Base-by-base conservation (phyloP, 768 basidiomycete genomes). In the Glaciozyma antarctica region DNA sequence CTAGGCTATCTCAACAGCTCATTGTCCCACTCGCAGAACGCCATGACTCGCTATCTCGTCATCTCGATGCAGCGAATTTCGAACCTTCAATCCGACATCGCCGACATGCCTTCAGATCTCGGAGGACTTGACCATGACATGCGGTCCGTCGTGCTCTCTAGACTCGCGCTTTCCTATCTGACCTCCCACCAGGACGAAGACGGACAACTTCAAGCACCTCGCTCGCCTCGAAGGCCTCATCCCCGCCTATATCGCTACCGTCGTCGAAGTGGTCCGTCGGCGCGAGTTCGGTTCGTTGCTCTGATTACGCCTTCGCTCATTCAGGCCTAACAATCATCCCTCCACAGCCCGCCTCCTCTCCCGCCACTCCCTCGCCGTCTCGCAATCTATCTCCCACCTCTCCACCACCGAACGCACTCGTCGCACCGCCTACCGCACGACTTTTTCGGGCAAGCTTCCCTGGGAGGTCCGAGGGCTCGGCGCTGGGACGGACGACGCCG, bases 211-310 rank as follows among this genome's bases (percentile, higher is more conserved):
- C 74, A 81, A 86, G n/a, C 91, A 98, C 76, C 87, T 98, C 19
- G 84, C 87, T 58, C 82, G 94, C 22, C 78, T 97, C 51, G 91
- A 94, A 74, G 85, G 82, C 62, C 88, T 97, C 84, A 76, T 93
- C 1, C 92, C 90, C 73, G 90, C 89, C 0, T 98, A 98, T 76
- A 88, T 88, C 0, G 88, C 89, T 2, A 90, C 91, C 0, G 82
- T 95, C 13, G 82, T 92, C 22, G 94, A 98, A 77, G 85, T 97
- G 38, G 88, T 93, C 3, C 81, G 94, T 64, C 81, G 94, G 61
- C 89, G 89, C 71, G 90, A 94, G 74, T 95, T 94, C 76, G 81
- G 90, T 87, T 66, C 76, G 85, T 41, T 13, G 10, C 76, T 41
- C 10, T 49, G 19, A 60, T 30, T 48, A 30, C 61, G 30, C 22